Evolutionary conservation across 73 alveolate genomes (phyloP).

Genomic region (Symbiodinium pilosum): DNA sequence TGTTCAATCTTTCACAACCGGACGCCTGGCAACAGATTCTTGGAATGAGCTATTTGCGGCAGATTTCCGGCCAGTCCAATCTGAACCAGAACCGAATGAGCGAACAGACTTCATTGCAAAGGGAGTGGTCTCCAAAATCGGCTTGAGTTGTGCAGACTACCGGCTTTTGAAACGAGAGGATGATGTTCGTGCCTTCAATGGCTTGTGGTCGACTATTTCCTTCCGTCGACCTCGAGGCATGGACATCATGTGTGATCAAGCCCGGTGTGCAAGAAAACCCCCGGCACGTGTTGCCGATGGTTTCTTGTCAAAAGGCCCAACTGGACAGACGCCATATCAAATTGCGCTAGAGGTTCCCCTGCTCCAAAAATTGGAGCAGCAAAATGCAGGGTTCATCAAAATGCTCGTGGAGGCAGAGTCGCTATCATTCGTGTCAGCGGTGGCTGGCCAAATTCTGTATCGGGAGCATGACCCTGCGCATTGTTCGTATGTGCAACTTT

Average conservation of each 20-base stretch:
- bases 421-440: constrained; percentile 35
- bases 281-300: constrained; percentile 10
- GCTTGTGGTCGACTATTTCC: constrained; percentile 72
- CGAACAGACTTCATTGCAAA: neutral
- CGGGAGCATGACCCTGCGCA: constrained; percentile 21
- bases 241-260: constrained; percentile 30
- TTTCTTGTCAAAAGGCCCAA: neutral
- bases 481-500: constrained; percentile 30
- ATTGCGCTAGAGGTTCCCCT: constrained; percentile 8
- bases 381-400: neutral
- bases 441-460: constrained; percentile 36
- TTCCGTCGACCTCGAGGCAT: constrained; percentile 49
- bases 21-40: constrained; percentile 30
- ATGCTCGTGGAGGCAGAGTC: constrained; percentile 27
- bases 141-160: constrained; percentile 30
- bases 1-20: constrained; percentile 41
- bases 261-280: constrained; percentile 46
- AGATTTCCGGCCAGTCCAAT: neutral
- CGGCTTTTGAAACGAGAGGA: constrained; percentile 38
- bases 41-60: constrained; percentile 40
- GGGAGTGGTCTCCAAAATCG: constrained; percentile 10
- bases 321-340: constrained; percentile 22
- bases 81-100: constrained; percentile 18
- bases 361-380: neutral
- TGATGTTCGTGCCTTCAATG: constrained; percentile 47